Conservation (phyloP, 225 moss, liverwort and hornwort genomes). For the Pseudoscleropodium purum region DNA sequence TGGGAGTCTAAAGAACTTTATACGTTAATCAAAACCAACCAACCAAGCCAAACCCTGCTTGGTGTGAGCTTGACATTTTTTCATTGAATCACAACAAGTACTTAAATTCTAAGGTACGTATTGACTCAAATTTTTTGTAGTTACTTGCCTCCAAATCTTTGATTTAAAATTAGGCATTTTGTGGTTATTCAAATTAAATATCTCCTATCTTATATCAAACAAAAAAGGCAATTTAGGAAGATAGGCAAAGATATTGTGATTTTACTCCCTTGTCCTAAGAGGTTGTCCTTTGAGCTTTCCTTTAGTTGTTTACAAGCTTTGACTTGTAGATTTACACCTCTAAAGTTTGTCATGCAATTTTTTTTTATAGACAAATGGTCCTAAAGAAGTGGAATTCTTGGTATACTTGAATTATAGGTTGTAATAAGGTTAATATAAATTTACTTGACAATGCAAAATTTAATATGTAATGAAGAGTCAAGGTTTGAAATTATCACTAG, state of each 20-base stretch:
- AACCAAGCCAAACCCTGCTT: not conserved
- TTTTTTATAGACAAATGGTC: not conserved
- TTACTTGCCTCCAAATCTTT: not conserved
- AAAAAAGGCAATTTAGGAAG: not conserved
- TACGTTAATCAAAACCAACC: not conserved
- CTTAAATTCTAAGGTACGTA: not conserved
- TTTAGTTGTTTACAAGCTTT: rapidly evolving
- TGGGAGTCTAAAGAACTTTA: rapidly evolving
- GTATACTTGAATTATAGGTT: rapidly evolving
- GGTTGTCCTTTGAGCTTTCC: not conserved
- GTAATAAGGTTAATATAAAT: not conserved
- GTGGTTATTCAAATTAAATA: not conserved
- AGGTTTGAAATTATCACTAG: rapidly evolving
- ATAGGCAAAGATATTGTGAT: not conserved
- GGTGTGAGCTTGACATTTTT: not conserved
- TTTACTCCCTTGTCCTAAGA: not conserved
- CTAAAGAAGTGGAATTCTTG: not conserved
- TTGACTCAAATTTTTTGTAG: not conserved
- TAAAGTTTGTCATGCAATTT: not conserved
- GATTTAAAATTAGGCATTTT: not conserved
- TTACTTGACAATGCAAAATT: not conserved
- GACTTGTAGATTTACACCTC: not conserved
- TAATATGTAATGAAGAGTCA: not conserved
- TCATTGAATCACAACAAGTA: not conserved
- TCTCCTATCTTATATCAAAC: not conserved